These are phyloP conservation scores for Chlorophyllum brunneum DNA, from an alignment of 768 basidiomycete genomes.

Conservation along the genomic window DNA sequence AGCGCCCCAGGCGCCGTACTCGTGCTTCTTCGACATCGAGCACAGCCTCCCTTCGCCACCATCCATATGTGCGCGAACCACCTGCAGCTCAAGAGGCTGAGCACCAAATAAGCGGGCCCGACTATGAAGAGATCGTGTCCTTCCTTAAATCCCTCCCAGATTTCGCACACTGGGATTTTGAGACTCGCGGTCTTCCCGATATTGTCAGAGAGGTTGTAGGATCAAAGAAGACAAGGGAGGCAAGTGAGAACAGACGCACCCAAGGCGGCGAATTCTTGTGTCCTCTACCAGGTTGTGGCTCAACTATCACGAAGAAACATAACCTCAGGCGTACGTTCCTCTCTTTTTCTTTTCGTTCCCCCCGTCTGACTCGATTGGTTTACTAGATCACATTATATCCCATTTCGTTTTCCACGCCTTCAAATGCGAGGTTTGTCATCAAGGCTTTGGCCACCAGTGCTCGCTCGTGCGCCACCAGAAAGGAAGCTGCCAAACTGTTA, in stretches of 20 bases:
- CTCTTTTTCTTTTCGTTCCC: too few species aligned
- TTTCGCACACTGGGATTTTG: not conserved
- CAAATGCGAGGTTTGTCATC: not conserved
- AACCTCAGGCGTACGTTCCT: conserved; percentile 1
- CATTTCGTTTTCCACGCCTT: not conserved
- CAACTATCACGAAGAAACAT: conserved; percentile 6
- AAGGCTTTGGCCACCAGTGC: not conserved
- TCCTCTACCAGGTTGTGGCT: not conserved
- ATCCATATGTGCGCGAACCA: not conserved
- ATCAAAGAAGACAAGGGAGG: conserved; percentile 1
- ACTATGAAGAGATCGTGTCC: not conserved
- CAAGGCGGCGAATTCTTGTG: not conserved
- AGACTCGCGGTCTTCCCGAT: not conserved
- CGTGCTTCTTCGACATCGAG: not conserved
- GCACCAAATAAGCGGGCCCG: not conserved
- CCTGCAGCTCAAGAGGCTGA: not conserved
- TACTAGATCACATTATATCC: conserved; percentile 4
- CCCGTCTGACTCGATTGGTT: not conserved
- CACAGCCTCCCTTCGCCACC: not conserved
- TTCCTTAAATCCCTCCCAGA: not conserved
- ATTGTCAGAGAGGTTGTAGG: not conserved
- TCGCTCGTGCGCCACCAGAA: conserved; percentile 1
- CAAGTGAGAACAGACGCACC: conserved; percentile 2
- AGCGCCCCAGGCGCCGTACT: not conserved
- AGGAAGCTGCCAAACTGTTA: not conserved